Base-by-base conservation (phyloP, 805 yeast species). In the Zygosaccharomyces siamensis region DNA sequence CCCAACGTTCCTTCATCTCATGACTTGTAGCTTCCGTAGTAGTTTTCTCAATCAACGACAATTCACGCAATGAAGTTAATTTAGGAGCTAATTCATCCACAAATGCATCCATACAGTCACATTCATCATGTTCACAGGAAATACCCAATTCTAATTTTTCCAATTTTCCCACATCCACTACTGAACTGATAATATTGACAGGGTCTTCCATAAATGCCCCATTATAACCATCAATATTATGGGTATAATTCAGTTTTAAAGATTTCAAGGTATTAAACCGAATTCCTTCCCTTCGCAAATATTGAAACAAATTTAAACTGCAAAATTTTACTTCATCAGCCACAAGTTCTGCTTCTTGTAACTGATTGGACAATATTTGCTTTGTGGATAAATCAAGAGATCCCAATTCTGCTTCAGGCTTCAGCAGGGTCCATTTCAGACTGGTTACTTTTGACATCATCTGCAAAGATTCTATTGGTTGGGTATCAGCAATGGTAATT, bases 1-100 rank as follows among this genome's bases (percentile, higher is more conserved):
- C 86, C 75, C 81, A 81, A 21, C 72, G 67, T 61, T 80, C 82
- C 46, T 75, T 72, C 49, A 79, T 63, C 59, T 78, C 67, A 61
- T 76, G 79, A 54, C 69, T 64, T 14, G 64, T 65, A 70, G 63
- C 47, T 10, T 54, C 57, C 14, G 43, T 43, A 75, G 71, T 47
- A 63, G 66, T 55, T 60, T 68, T 50, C 56, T 71, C 67, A 66
- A 68, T 46, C 45, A 68, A 40, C 0, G 71, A 57, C 12, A 72
- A 46, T 7, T 60, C 57, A 1, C 48, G 48, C 6, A 68, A 43
- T 1, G 47, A 48, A 2, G 12, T 49, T 28, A 73, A 56, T 12
- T 58, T 51, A 4, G 73, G 72, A 0, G 76, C 68, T 14, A 75
- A 48, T 1, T 60, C 59, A 26, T 69, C 63, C 5, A 72, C 54